phyloP scores from a whole-genome alignment of 2,329 filamentous ascomycete species.

The Neonectria coccinea region DNA sequence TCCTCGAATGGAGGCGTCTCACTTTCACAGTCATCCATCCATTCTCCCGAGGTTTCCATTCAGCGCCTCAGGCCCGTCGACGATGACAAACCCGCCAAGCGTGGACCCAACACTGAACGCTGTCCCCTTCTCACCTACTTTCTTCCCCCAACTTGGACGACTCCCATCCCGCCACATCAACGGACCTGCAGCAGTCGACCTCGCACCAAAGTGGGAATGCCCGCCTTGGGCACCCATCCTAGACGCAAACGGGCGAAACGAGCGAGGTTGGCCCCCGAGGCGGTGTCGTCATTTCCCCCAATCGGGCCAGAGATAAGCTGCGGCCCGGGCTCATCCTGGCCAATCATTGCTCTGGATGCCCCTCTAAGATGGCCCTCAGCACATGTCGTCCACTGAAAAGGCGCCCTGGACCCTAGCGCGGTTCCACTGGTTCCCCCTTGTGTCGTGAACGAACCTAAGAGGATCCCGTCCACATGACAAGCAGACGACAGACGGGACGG shows the following conservation, averaged over 20 bases:
- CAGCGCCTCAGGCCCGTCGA: not conserved
- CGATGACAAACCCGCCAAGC: too few relatives aligned
- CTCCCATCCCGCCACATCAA: not conserved
- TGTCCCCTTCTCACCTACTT: not conserved
- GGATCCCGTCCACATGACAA: conserved; percentile 17
- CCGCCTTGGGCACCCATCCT: not conserved
- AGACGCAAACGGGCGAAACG: conserved; percentile 9
- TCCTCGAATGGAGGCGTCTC: not conserved
- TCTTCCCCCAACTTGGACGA: not conserved
- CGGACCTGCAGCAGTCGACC: not conserved
- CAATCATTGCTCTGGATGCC: not conserved
- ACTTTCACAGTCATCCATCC: not conserved
- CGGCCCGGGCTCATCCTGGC: conserved; percentile 21
- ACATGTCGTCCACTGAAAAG: not conserved
- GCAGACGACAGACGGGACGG: not conserved
- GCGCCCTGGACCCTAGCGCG: not conserved
- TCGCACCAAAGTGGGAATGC: not conserved
- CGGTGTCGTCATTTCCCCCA: conserved; percentile 34
- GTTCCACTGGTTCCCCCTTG: not conserved
- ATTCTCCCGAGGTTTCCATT: not conserved
- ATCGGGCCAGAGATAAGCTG: conserved; percentile 27
- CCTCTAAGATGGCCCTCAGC: not conserved
- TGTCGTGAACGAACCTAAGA: conserved; percentile 21
- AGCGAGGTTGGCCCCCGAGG: conserved; percentile 18
- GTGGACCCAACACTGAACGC: not conserved